Evolutionary conservation across 345 rosid genomes (phyloP), one percentile per base, ranked within the genome.

Genomic region (Conringia planisiliqua): DNA sequence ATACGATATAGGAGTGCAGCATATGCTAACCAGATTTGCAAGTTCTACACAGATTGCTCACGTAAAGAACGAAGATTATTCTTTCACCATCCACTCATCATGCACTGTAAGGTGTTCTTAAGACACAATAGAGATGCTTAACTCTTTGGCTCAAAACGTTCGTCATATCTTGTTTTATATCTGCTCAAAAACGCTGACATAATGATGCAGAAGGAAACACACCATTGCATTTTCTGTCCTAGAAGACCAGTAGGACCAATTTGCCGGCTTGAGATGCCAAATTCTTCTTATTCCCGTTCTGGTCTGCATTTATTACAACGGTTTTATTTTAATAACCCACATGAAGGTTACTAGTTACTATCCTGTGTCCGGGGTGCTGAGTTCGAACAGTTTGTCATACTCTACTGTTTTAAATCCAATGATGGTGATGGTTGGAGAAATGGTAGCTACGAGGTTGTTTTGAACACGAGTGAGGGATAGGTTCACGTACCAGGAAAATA

Each of bases 141-240:
- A 72, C 69, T 48, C 52, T 20, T 13, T 50, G 18, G 62, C 62
- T 0, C 76, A 50, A 29, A 72, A 72, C 51, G 68, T 50, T 36
- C 76, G 62, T 62, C 76, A 72, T 36, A 29, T 72, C 3, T 51
- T 52, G 70, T 72, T 47, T 14, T n/a, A 36, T 63, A 50, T 39
- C 30, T 63, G 44, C 63, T 72, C 3, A 51, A 40, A 27, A 63
- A 52, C 17, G 14, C 76, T 47, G 57, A 60, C 30, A 24, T 62
- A 62, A 72, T n/a, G 76, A 72, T 4, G 13, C 29, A 14, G 35
- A 64, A 54, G 77, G 77, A 64, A 73, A 73, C 56, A 73, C 71
- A 51, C 71, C 77, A 6, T 42, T 73, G 42, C 77, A 73, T 73
- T 55, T 64, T n/a, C n/a, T n/a, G n/a, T n/a, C n/a, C n/a, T n/a